Conservation (phyloP, 352 stramenopile genomes). For the Plasmopara muralis region DNA sequence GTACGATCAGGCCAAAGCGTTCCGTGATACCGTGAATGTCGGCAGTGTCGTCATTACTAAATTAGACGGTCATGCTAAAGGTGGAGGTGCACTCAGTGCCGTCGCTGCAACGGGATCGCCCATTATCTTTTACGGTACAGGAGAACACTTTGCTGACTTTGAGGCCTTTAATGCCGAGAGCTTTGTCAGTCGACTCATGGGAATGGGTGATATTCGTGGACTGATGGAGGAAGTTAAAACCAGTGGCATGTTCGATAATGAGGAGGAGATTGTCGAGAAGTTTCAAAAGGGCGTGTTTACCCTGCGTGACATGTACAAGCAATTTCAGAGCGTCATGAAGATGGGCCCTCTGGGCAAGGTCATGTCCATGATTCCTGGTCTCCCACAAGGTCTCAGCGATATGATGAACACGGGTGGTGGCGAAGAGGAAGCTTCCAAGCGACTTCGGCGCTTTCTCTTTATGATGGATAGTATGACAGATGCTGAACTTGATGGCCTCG, state of each 20-base stretch:
- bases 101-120: conserved; percentile 96
- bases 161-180: conserved; percentile 96
- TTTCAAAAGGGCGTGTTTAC: conserved; percentile 97
- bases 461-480: conserved; percentile 99
- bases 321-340: conserved; percentile 98
- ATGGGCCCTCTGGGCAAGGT: conserved; percentile 96
- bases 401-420: conserved; percentile 88
- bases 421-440: conserved; percentile 89
- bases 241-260: conserved; percentile 86
- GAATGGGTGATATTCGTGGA: conserved; percentile 96
- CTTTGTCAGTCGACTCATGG: conserved; percentile 98
- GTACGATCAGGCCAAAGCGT: conserved; percentile 94
- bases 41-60: conserved; percentile 99
- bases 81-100: conserved; percentile 95
- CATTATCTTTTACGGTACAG: conserved; percentile 98
- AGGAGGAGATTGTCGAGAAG: conserved; percentile 95
- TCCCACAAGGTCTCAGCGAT: conserved; percentile 85
- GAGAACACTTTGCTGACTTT: conserved; percentile 98
- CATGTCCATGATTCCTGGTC: conserved; percentile 98
- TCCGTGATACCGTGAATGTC: conserved; percentile 94
- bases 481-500: conserved; percentile 92
- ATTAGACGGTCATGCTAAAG: conserved; percentile 98
- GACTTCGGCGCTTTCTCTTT: conserved; percentile 96
- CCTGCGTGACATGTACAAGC: conserved; percentile 98
- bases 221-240: conserved; percentile 93